A percentile compares a stretch with the other conserved stretches of the same genome.
These are phyloP conservation scores for Cymbopogon flexuosus DNA, from an alignment of 202 grass and related monocot species.

Conservation along the genomic window DNA sequence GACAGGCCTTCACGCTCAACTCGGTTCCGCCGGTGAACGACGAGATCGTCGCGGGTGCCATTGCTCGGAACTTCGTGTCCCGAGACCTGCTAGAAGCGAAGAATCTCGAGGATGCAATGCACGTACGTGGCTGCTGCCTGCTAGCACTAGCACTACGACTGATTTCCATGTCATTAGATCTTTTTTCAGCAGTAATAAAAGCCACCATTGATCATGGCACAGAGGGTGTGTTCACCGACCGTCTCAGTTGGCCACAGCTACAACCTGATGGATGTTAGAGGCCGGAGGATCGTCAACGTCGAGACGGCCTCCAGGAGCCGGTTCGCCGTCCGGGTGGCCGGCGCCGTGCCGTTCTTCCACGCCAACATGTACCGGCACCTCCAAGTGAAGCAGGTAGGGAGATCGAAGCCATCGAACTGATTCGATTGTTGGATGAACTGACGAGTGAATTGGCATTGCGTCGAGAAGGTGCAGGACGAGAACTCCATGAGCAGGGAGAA, in stretches of 20 bases:
- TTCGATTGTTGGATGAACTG: not conserved
- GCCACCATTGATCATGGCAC: not conserved
- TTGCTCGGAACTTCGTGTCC: slow-evolving; percentile 66
- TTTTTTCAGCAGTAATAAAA: not conserved
- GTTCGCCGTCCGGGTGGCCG: slow-evolving; percentile 47
- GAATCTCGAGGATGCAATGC: slow-evolving; percentile 52
- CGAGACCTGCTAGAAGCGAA: slow-evolving; percentile 67
- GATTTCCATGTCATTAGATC: not conserved
- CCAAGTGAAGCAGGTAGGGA: slow-evolving; percentile 65
- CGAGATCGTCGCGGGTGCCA: slow-evolving; percentile 55
- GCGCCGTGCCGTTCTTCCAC: slow-evolving; percentile 67
- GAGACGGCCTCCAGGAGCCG: slow-evolving; percentile 67
- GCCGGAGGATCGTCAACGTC: slow-evolving; percentile 62
- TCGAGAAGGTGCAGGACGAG: slow-evolving; percentile 60
- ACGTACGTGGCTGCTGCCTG: slow-evolving; percentile 12
- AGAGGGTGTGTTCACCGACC: slow-evolving; percentile 49
- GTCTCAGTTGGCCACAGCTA: slow-evolving; percentile 75
- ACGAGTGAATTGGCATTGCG: not conserved
- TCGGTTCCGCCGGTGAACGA: slow-evolving; percentile 55
- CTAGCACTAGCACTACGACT: not conserved
- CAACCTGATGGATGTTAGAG: slow-evolving; percentile 63
- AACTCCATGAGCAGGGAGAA: slow-evolving; percentile 66
- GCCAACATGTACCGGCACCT: slow-evolving; percentile 85
- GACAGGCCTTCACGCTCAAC: slow-evolving; percentile 75
- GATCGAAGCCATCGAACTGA: too few species aligned